Evolutionary conservation across 2,329 filamentous ascomycete genomes (phyloP), one percentile per base, ranked within the genome.

Genomic region (Ophiocordyceps unilateralis): DNA sequence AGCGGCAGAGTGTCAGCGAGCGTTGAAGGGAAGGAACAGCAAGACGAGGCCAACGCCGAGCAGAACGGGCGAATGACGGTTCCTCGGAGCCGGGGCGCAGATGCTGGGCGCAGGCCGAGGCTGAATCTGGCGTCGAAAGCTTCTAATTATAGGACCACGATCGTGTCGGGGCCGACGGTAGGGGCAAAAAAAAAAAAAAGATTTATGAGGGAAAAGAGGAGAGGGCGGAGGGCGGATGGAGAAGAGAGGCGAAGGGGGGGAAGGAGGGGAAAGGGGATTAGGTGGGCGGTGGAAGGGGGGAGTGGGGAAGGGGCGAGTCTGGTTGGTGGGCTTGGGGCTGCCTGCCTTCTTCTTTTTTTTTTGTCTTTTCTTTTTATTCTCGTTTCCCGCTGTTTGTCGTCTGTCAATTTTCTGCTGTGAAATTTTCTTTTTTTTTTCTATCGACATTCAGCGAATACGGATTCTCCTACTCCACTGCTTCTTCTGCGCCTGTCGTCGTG

Each of bases 81-180:
- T 45, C 44, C 39, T 41, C 39, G 45, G 40, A 47, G 40, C 42
- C 44, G 23, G 23, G 47, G 48, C 50, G 54, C 53, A 55, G 39
- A 22, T 42, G 30, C 30, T 26, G 30, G 41, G 32, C 41, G 55
- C 48, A 51, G 49, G 49, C 55, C 66, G 66, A 65, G 66, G 66
- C 64, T 67, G 65, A 63, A 67, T 64, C 63, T 65, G 63, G 62
- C 59, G 62, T 53, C 63, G 59, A 61, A 58, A 63, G 64, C 55
- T 69, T 62, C 66, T 68, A 69, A 68, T 66, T 65, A 68, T 69
- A 69, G 66, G 64, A 45, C 38, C 50, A 53, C 54, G 58, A 63
- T 65, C 58, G 60, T 65, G 64, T 36, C n/a, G 32, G 32, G 32
- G 32, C 32, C 32, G n/a, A 19, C 5, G 32, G 12, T 15, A n/a